Conservation (phyloP, 495 filamentous ascomycete species). For the Aspergillus heteromorphus region DNA sequence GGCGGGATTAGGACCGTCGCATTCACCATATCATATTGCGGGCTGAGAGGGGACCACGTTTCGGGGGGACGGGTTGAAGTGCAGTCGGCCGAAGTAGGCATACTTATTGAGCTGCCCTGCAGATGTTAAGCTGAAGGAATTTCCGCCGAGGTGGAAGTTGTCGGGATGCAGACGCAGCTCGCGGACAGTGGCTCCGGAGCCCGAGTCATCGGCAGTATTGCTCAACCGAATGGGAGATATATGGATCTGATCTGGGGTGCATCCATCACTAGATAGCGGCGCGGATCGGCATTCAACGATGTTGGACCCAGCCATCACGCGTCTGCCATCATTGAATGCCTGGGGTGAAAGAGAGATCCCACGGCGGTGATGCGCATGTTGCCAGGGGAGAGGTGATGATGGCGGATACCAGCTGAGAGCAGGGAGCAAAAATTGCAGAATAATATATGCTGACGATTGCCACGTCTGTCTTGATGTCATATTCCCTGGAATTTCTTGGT, state of each 20-base stretch:
- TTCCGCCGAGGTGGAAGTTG: constrained; percentile 19
- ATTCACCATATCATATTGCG: constrained; percentile 22
- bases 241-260: constrained; percentile 13
- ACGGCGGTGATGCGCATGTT: too few relatives aligned
- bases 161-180: constrained; percentile 23
- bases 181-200: constrained; percentile 5
- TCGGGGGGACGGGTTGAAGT: constrained; percentile 16
- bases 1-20: constrained; percentile 12
- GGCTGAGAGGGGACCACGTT: constrained; percentile 4
- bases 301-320: constrained; percentile 14
- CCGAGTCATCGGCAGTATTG: constrained; percentile 6
- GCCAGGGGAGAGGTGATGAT: too few relatives aligned
- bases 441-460: too few relatives aligned
- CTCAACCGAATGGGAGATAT: constrained; percentile 22
- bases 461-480: too few relatives aligned
- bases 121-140: constrained; percentile 5
- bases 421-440: too few relatives aligned
- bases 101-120: constrained; percentile 9
- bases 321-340: constrained; percentile 10
- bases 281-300: constrained; percentile 15
- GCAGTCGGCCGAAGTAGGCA: constrained; percentile 17
- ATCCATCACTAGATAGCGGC: constrained; percentile 7
- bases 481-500: too few relatives aligned
- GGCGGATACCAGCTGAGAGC: too few relatives aligned
- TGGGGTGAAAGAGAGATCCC: too few relatives aligned